phyloP scores from a whole-genome alignment of 495 filamentous ascomycete species.

The Penicillium pancosmium region DNA sequence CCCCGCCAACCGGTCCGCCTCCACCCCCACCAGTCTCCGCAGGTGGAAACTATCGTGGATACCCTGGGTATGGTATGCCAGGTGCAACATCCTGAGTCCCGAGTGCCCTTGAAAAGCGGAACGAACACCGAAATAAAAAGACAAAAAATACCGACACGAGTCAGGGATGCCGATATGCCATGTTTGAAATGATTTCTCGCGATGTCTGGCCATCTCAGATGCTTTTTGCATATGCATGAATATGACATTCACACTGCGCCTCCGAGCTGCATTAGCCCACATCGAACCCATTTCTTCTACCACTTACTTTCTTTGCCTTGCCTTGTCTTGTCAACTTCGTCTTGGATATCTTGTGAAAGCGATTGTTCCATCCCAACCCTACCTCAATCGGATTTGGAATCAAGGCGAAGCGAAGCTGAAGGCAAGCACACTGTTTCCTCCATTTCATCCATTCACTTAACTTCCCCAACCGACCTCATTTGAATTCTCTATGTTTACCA shows the following conservation, averaged over 20 bases:
- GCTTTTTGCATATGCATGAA: background rate
- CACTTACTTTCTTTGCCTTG: slow-evolving; percentile 4
- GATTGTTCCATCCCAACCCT: too few species aligned
- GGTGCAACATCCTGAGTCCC: slow-evolving; percentile 15
- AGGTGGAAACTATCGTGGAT: slow-evolving; percentile 38
- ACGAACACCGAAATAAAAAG: too few species aligned
- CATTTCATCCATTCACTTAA: background rate
- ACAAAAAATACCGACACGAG: background rate
- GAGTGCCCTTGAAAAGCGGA: background rate
- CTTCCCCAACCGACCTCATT: background rate
- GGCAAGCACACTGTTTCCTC: too few species aligned
- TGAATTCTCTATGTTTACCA: background rate
- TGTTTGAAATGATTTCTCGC: slow-evolving; percentile 4
- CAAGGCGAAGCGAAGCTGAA: too few species aligned
- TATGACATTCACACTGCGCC: background rate
- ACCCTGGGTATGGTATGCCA: slow-evolving; percentile 26
- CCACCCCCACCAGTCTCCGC: slow-evolving; percentile 41
- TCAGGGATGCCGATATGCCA: background rate
- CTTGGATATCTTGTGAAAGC: background rate
- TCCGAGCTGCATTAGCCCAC: background rate
- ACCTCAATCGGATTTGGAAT: too few species aligned
- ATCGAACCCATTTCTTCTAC: background rate
- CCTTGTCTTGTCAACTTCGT: background rate
- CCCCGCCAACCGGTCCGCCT: slow-evolving; percentile 44
- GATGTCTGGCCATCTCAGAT: background rate